A percentile compares a stretch with the other conserved stretches of the same genome.
phyloP scores from a whole-genome alignment of 2,329 filamentous ascomycete genomes.

The Beauveria caledonica region DNA sequence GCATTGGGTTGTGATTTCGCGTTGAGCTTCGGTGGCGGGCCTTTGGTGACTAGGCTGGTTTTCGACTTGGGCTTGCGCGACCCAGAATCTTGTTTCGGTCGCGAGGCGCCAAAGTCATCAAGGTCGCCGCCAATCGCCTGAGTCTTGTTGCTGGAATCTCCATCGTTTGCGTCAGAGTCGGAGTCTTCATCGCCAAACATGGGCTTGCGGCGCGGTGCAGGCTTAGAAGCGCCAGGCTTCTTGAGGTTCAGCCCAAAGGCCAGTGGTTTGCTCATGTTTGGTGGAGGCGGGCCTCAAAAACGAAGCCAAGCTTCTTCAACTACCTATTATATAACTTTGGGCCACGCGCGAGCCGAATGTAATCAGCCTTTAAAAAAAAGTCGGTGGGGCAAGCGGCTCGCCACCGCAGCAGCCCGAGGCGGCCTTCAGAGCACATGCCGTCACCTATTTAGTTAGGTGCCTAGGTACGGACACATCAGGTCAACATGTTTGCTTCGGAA shows the following conservation, averaged over 20 bases:
- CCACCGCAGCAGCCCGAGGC: not conserved
- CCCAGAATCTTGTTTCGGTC: conserved; percentile 13
- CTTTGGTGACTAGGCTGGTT: conserved; percentile 24
- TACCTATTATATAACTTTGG: too few species aligned
- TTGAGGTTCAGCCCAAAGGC: conserved; percentile 54
- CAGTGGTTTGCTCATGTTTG: conserved; percentile 38
- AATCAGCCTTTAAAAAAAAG: too few species aligned
- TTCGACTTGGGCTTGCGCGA: conserved; percentile 25
- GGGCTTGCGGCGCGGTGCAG: conserved; percentile 43
- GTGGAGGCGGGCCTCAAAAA: too few species aligned
- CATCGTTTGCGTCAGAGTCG: conserved; percentile 39
- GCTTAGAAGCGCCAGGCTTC: conserved; percentile 44
- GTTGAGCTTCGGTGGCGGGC: conserved; percentile 36
- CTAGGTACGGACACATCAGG: too few species aligned
- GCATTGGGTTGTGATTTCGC: conserved; percentile 32
- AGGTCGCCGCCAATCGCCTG: conserved; percentile 59
- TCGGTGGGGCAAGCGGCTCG: too few species aligned
- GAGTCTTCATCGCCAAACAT: conserved; percentile 50
- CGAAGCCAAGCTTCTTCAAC: too few species aligned
- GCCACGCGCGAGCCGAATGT: too few species aligned
- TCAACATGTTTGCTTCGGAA: too few species aligned
- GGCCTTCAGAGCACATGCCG: not conserved
- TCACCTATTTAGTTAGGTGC: not conserved
- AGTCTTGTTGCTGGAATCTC: conserved; percentile 29
- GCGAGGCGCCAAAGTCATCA: conserved; percentile 29